phyloP scores from a whole-genome alignment of 2,329 filamentous ascomycete species.

The Clarireedia sp. region DNA sequence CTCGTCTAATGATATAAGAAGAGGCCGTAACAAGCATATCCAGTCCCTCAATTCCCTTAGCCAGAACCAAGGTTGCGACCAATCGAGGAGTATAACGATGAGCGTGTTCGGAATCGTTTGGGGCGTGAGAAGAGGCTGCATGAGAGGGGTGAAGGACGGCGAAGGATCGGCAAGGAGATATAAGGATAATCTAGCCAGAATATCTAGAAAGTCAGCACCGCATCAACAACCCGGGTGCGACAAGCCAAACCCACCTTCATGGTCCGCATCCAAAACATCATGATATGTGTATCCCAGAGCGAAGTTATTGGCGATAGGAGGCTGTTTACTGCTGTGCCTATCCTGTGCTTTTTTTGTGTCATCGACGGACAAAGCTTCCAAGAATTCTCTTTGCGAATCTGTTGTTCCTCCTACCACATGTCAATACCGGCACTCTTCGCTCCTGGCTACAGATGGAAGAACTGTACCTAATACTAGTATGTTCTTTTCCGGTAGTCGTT shows the following conservation, averaged over 20 bases:
- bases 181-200: slow-evolving; percentile 78
- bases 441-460: slow-evolving; percentile 1
- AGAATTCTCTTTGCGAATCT: slow-evolving; percentile 76
- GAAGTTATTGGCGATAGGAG: slow-evolving; percentile 84
- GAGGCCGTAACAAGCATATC: slow-evolving; percentile 74
- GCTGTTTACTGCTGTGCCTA: slow-evolving; percentile 50
- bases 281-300: slow-evolving; percentile 92
- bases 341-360: slow-evolving; percentile 39
- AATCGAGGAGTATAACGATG: slow-evolving; percentile 87
- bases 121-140: slow-evolving; percentile 76
- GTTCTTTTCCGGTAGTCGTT: slow-evolving; percentile 86
- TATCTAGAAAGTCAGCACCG: slow-evolving; percentile 49
- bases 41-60: slow-evolving; percentile 81
- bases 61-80: slow-evolving; percentile 91
- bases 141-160: slow-evolving; percentile 70
- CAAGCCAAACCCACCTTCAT: slow-evolving; percentile 59
- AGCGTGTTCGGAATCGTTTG: slow-evolving; percentile 79
- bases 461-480: slow-evolving; percentile 68
- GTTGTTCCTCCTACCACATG: slow-evolving; percentile 60
- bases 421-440: slow-evolving; percentile 18
- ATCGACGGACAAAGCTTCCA: slow-evolving; percentile 47
- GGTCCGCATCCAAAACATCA: slow-evolving; percentile 86
- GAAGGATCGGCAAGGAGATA: slow-evolving; percentile 85
- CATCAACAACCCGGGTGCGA: not conserved
- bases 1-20: slow-evolving; percentile 64